Evolutionary conservation across 2,329 filamentous ascomycete species (phyloP).

Genomic region (Colletotrichum zoysiae): DNA sequence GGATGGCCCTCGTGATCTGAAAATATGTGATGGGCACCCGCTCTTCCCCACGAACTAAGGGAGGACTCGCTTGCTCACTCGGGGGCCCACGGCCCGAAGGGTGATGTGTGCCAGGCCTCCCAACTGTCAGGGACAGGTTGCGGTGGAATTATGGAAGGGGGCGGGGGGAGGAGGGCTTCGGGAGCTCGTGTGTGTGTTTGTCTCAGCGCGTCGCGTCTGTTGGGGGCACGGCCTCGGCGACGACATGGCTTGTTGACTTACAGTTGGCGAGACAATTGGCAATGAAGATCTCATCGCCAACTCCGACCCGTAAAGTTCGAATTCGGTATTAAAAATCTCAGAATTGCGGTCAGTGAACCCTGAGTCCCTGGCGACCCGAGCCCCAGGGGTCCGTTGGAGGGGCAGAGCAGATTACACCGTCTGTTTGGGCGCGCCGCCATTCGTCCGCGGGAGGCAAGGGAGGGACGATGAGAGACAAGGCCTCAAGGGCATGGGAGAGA

Average conservation of each 20-base stretch:
- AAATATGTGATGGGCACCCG: conserved; percentile 1
- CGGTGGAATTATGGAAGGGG: conserved; percentile 24
- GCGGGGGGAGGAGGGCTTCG: too few species aligned
- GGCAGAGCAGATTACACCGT: conserved; percentile 39
- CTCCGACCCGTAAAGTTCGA: conserved; percentile 2
- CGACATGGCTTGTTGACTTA: conserved; percentile 13
- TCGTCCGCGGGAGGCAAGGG: conserved; percentile 38
- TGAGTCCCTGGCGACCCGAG: not conserved
- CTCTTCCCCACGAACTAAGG: conserved; percentile 22
- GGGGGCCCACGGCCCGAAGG: not conserved
- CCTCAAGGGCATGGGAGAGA: conserved; percentile 14
- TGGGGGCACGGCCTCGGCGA: conserved; percentile 13
- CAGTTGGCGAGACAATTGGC: conserved; percentile 19
- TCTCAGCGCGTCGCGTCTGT: conserved; percentile 35
- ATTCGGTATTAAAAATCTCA: not conserved
- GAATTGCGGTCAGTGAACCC: conserved; percentile 26
- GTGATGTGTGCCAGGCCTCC: conserved; percentile 19
- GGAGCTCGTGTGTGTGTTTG: conserved; percentile 11
- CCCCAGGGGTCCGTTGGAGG: conserved; percentile 30
- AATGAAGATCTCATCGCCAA: conserved; percentile 36
- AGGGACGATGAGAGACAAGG: conserved; percentile 30
- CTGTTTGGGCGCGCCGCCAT: conserved; percentile 33
- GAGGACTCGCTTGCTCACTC: conserved; percentile 8
- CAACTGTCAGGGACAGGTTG: conserved; percentile 5
- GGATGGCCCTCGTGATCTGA: conserved; percentile 36